These are phyloP conservation scores for Cadophora sp. DNA, from an alignment of 2,329 filamentous ascomycete species.

Conservation along the genomic window DNA sequence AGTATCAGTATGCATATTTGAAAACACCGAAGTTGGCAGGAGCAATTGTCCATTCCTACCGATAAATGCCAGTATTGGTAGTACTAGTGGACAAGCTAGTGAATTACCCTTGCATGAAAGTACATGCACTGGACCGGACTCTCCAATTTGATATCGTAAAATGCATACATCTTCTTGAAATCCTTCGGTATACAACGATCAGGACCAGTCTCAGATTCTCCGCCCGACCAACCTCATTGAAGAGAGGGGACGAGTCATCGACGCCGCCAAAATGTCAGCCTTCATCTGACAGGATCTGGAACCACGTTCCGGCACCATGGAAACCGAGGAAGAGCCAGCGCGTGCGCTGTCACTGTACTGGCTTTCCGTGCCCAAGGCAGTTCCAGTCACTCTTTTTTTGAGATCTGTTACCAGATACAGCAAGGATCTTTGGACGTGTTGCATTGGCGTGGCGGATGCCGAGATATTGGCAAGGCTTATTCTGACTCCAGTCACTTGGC, in stretches of 20 bases:
- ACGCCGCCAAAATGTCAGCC: constrained; percentile 9
- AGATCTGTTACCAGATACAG: constrained; percentile 6
- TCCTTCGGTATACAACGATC: constrained; percentile 10
- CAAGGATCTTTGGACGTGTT: constrained; percentile 10
- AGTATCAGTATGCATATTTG: background rate
- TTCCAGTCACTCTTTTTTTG: constrained; percentile 4
- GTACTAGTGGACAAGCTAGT: background rate
- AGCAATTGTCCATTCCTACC: background rate
- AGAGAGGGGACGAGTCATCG: background rate
- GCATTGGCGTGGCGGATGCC: constrained; percentile 7
- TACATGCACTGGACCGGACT: constrained; percentile 8
- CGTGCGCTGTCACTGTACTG: constrained; percentile 5
- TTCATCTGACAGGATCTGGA: background rate
- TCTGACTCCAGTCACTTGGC: constrained; percentile 5
- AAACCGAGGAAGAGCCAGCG: background rate
- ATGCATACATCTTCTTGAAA: constrained; percentile 13
- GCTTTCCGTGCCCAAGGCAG: background rate
- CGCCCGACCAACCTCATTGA: constrained; percentile 7
- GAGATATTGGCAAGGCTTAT: constrained; percentile 14
- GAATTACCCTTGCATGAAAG: background rate
- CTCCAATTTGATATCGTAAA: background rate
- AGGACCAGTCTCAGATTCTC: constrained; percentile 10
- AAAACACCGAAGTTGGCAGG: constrained; percentile 1
- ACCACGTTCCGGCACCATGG: constrained; percentile 5
- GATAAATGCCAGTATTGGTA: background rate